Conservation (phyloP, 1,284 basidiomycete genomes). For the Apiotrichum domesticum region DNA sequence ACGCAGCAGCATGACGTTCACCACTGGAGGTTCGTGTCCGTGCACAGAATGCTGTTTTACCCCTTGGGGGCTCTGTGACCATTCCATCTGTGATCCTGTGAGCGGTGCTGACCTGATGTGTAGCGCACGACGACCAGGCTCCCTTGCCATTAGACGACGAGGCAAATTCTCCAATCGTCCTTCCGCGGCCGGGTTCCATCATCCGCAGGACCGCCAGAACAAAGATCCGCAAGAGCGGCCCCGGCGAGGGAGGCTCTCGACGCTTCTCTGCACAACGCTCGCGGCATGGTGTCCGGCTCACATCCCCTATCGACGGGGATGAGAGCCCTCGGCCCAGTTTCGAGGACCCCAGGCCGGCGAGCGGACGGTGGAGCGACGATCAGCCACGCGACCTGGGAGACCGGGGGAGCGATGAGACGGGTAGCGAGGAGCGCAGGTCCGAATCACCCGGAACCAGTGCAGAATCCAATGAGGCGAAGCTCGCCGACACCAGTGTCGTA, state of each 20-base stretch:
- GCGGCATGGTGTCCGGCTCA: background rate
- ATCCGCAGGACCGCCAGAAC: slow-evolving; percentile 87
- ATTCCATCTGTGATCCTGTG: background rate
- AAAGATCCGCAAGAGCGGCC: slow-evolving; percentile 83
- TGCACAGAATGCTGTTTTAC: slow-evolving; percentile 40
- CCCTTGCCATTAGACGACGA: slow-evolving; percentile 15
- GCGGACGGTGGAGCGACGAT: background rate
- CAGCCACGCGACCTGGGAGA: slow-evolving; percentile 2
- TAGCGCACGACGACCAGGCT: slow-evolving; percentile 36
- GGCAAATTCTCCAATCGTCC: slow-evolving; percentile 74
- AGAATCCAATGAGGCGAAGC: slow-evolving; percentile 10
- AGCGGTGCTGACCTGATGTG: slow-evolving; percentile 5
- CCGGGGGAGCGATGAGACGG: slow-evolving; percentile 18
- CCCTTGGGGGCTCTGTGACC: background rate
- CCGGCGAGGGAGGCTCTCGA: slow-evolving; percentile 71
- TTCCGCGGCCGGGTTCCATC: slow-evolving; percentile 77
- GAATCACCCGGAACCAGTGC: slow-evolving; percentile 17
- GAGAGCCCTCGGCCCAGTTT: background rate
- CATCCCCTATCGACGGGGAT: background rate
- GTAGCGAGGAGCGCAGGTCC: slow-evolving; percentile 12
- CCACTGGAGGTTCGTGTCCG: slow-evolving; percentile 51
- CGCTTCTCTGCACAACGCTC: slow-evolving; percentile 56
- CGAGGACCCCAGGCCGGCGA: background rate
- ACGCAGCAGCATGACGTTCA: slow-evolving; percentile 74
- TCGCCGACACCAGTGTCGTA: background rate